Evolutionary conservation across 352 stramenopile genomes (phyloP).

Genomic region (Pythium scleroteichum): DNA sequence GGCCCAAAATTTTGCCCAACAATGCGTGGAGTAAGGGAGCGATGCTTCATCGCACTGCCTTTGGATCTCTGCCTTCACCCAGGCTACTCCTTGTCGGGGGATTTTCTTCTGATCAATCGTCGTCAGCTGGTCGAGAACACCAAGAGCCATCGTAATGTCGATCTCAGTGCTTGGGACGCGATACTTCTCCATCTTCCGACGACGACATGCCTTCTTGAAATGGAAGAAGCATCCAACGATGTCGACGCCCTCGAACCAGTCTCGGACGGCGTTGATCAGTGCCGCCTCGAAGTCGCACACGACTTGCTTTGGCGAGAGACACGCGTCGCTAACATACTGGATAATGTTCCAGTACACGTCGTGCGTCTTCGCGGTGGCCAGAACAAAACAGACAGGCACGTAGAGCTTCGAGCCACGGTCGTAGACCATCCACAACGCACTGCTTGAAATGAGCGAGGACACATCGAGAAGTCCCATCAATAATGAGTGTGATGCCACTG

Average conservation of each 20-base stretch:
- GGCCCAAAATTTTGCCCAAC: not conserved
- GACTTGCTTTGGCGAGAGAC: not conserved
- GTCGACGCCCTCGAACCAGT: not conserved
- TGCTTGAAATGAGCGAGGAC: not conserved
- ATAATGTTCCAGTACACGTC: conserved; percentile 13
- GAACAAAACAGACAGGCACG: conserved; percentile 14
- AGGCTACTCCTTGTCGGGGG: not conserved
- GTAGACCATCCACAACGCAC: conserved; percentile 12
- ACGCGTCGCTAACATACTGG: conserved; percentile 1
- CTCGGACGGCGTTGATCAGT: conserved; percentile 10
- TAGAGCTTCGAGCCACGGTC: conserved; percentile 6
- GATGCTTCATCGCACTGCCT: not conserved
- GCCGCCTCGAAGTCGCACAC: conserved; percentile 7
- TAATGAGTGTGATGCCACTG: conserved; percentile 4
- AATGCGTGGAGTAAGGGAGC: not conserved
- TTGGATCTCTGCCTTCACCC: not conserved
- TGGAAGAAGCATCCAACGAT: conserved; percentile 16
- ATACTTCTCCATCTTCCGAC: conserved; percentile 1
- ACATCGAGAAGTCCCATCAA: conserved; percentile 12
- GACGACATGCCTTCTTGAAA: conserved; percentile 14
- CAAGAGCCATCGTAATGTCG: not conserved
- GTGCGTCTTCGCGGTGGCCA: not conserved
- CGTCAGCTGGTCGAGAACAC: conserved; percentile 5
- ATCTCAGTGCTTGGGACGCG: not conserved
- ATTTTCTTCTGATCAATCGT: conserved; percentile 4